These are phyloP conservation scores for Golubevia pallescens DNA, from an alignment of 1,284 basidiomycete genomes.

Conservation along the genomic window DNA sequence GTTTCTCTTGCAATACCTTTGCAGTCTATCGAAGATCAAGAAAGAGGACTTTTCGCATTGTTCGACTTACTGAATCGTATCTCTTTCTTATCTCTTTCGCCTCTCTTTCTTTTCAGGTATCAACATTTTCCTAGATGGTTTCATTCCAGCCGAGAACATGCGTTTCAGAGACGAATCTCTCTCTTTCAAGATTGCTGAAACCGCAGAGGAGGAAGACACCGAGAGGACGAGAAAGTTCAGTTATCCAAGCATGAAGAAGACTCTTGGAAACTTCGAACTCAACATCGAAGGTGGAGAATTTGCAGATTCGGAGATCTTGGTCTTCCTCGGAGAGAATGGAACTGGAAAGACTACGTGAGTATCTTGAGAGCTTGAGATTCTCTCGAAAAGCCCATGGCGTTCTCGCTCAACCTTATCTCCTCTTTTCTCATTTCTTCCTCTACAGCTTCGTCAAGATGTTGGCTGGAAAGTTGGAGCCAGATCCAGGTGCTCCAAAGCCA, in stretches of 20 bases:
- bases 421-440: no score
- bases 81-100: background rate
- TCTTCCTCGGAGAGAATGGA: constrained; percentile 63
- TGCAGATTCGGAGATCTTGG: constrained; percentile 60
- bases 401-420: no score
- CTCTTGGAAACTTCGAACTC: constrained; percentile 56
- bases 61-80: background rate
- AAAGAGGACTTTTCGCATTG: no score
- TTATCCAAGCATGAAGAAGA: constrained; percentile 62
- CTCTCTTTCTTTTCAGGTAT: constrained; percentile 18
- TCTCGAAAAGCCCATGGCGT: no score
- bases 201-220: constrained; percentile 51
- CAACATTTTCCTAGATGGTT: constrained; percentile 64
- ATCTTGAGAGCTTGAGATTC: no score
- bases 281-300: constrained; percentile 58
- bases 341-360: constrained; percentile 57
- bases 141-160: constrained; percentile 63
- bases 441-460: constrained; percentile 60
- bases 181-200: constrained; percentile 62
- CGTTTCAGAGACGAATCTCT: constrained; percentile 63
- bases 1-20: background rate
- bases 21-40: no score
- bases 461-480: constrained; percentile 60
- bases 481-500: constrained; percentile 47
- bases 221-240: constrained; percentile 46